Conservation (phyloP, 164 flowering plant genomes). For the Kalanchoe fedtschenkoi region DNA sequence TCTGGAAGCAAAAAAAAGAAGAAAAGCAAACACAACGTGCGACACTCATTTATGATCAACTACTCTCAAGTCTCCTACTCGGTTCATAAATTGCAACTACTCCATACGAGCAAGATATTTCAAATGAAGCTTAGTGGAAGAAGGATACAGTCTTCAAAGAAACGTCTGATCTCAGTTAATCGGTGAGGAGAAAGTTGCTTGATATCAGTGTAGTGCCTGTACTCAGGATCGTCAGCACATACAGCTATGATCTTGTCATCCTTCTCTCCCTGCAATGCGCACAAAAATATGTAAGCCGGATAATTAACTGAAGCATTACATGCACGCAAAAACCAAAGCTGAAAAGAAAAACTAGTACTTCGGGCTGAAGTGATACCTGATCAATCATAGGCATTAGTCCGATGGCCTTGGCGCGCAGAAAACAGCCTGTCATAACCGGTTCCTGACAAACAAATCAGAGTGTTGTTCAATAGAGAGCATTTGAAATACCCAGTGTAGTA, state of each 20-base stretch:
- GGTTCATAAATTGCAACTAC: no score
- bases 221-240: conserved; percentile 90
- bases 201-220: conserved; percentile 69
- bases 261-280: conserved; percentile 40
- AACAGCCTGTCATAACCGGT: conserved; percentile 69
- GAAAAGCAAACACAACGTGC: neutral
- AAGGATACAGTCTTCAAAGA: conserved; percentile 91
- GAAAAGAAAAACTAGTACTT: neutral
- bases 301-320: neutral
- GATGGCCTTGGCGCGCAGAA: conserved; percentile 84
- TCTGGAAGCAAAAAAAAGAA: neutral
- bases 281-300: neutral
- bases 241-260: conserved; percentile 71
- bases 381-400: conserved; percentile 96
- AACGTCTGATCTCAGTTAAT: conserved; percentile 81
- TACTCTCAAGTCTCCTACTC: no score
- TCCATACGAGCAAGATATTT: neutral
- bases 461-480: neutral
- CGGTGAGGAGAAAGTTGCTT: conserved; percentile 86
- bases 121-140: neutral
- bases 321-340: neutral
- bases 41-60: neutral
- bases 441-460: conserved; percentile 28
- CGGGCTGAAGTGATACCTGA: conserved; percentile 32
- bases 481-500: no score